Base-by-base conservation (phyloP, 257 asterid species). In the Solanum paucissectum region DNA sequence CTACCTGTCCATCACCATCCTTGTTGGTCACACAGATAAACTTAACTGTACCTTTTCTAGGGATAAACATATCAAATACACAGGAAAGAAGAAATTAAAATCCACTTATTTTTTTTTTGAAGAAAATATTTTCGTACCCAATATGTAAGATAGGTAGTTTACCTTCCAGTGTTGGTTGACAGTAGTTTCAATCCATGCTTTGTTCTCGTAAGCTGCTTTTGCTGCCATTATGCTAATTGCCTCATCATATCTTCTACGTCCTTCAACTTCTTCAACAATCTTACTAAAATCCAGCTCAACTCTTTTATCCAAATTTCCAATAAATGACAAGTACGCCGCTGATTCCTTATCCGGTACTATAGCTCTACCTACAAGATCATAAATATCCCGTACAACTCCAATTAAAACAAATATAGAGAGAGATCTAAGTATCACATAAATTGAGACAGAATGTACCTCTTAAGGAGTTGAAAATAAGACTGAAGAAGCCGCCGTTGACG, bases 121-220 rank as follows among this genome's bases (percentile, higher is more conserved):
- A 55, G 10, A 55, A 55, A 55, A 18, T 1, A 55, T 55, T 49
- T 49, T 49, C 21, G 1, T 14, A 49, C 58, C 21, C 46, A 40
- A 40, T 58, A 58, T 7, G 66, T 8, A 7, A 58, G 40, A 3
- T 7, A 69, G 60, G 2, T 6, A 55, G 44, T 21, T 6, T 12
- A 94, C 98, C 97, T 94, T 92, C 97, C 98, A 95, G 75, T 77
- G 90, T 18, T 91, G 87, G 71, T 95, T 88, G 77, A 95, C 94
- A 0, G 81, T 87, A 42, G 42, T 36, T 88, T 86, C 83, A 89
- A 92, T 89, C 88, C 87, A 90, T 40, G 88, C 91, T 9, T 87
- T 66, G 89, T 95, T 95, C 88, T 95, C 98, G 36, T 94, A 95
- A 62, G 97, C 93, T 85, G 93, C 16, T 90, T 95, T 94, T 7